Conservation (phyloP, 1,284 basidiomycete genomes). For the Ceratobasidium sp. region DNA sequence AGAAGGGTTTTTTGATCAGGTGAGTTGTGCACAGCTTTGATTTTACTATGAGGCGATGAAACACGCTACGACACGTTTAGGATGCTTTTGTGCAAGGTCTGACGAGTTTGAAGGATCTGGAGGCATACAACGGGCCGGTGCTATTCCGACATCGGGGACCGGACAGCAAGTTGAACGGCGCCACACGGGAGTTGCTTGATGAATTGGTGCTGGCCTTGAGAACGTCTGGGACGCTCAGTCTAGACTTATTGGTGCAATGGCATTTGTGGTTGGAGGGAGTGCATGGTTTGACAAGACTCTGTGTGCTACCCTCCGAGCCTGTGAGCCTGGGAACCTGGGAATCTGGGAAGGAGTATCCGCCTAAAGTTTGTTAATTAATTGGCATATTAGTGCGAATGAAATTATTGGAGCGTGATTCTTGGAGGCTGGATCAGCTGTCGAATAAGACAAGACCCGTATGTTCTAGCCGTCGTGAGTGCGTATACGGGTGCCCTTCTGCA, state of each 20-base stretch:
- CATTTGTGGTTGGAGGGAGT: slow-evolving; percentile 14
- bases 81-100: not conserved
- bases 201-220: not conserved
- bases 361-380: too few relatives aligned
- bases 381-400: not conserved
- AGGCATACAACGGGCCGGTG: slow-evolving; percentile 15
- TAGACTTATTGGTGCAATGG: not conserved
- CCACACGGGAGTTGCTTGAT: not conserved
- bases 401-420: slow-evolving; percentile 9
- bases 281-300: not conserved
- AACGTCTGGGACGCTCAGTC: not conserved
- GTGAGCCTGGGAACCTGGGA: too few relatives aligned
- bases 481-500: too few relatives aligned
- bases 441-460: too few relatives aligned
- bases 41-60: too few relatives aligned
- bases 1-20: slow-evolving; percentile 7
- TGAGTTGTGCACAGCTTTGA: not conserved
- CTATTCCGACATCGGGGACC: slow-evolving; percentile 1
- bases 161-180: not conserved
- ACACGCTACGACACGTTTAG: too few relatives aligned
- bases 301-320: too few relatives aligned
- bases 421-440: too few relatives aligned
- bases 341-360: too few relatives aligned
- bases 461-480: too few relatives aligned
- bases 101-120: not conserved